Conservation (phyloP, 805 yeast genomes). For the Wickerhamomyces rabaulensis region DNA sequence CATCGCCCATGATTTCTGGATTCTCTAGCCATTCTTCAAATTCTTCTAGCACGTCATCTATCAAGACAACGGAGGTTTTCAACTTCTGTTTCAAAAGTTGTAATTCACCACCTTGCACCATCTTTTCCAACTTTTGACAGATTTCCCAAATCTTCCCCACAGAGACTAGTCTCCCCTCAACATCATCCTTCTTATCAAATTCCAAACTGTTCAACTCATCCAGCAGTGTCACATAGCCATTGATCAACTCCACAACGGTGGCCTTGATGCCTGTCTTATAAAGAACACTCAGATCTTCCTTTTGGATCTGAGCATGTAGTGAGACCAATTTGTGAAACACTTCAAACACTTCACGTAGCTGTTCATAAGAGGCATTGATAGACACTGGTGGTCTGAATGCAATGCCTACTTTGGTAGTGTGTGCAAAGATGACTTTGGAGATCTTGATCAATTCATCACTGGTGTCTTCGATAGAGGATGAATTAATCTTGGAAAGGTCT, state of each 20-base stretch:
- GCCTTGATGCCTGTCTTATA: constrained; percentile 22
- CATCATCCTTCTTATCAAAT: constrained; percentile 14
- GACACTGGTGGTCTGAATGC: constrained; percentile 58
- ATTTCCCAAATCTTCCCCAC: constrained; percentile 71
- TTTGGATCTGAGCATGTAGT: constrained; percentile 34
- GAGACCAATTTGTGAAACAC: constrained; percentile 41
- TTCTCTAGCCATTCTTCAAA: constrained; percentile 64
- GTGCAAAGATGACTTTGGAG: constrained; percentile 59
- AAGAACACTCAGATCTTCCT: constrained; percentile 27
- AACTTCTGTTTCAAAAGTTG: constrained; percentile 47
- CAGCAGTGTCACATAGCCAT: constrained; percentile 15
- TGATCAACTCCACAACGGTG: constrained; percentile 13
- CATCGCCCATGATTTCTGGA: constrained; percentile 43
- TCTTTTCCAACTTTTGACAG: constrained; percentile 44
- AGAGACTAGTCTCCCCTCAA: constrained; percentile 43
- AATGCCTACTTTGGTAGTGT: constrained; percentile 71
- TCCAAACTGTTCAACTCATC: constrained; percentile 21
- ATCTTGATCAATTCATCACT: constrained; percentile 54
- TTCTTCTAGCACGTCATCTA: constrained; percentile 63
- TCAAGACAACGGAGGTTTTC: constrained; percentile 36
- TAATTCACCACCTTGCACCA: constrained; percentile 44
- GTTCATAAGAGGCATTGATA: constrained; percentile 42
- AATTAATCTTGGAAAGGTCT: neutral
- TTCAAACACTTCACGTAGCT: constrained; percentile 41
- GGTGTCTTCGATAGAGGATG: neutral